Conservation (phyloP, 345 rosid genomes). For the Odontarrhena argentea region DNA sequence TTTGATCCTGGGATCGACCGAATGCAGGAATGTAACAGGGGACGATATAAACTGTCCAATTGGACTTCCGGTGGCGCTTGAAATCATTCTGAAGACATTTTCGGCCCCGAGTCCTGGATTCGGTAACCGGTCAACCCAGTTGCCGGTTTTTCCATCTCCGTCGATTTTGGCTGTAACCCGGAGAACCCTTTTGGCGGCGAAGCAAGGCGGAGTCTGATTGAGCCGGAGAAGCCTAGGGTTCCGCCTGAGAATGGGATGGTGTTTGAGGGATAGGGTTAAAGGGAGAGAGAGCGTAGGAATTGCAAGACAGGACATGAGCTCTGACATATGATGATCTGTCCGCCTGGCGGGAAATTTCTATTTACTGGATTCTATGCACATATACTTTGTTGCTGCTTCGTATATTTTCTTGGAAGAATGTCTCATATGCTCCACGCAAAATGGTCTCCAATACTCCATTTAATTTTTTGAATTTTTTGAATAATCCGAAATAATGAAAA, state of each 20-base stretch:
- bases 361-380: too few species aligned
- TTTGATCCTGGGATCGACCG: slow-evolving; percentile 85
- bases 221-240: slow-evolving; percentile 25
- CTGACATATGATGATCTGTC: slow-evolving; percentile 3
- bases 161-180: slow-evolving; percentile 46
- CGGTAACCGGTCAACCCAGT: slow-evolving; percentile 70
- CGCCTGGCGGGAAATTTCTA: slow-evolving; percentile 27
- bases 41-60: slow-evolving; percentile 81
- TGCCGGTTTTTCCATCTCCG: slow-evolving; percentile 42
- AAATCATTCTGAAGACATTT: slow-evolving; percentile 67
- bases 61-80: slow-evolving; percentile 84
- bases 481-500: too few species aligned
- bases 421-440: too few species aligned
- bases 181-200: slow-evolving; percentile 37
- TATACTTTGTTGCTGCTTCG: too few species aligned
- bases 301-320: slow-evolving; percentile 44
- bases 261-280: slow-evolving; percentile 39
- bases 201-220: background rate
- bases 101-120: slow-evolving; percentile 63
- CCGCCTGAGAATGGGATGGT: slow-evolving; percentile 9
- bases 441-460: too few species aligned
- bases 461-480: too few species aligned
- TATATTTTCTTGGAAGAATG: too few species aligned
- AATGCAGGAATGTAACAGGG: slow-evolving; percentile 80
- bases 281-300: slow-evolving; percentile 38